Conservation (phyloP, 2,329 filamentous ascomycete genomes). For the Trichocomaceae sp. region DNA sequence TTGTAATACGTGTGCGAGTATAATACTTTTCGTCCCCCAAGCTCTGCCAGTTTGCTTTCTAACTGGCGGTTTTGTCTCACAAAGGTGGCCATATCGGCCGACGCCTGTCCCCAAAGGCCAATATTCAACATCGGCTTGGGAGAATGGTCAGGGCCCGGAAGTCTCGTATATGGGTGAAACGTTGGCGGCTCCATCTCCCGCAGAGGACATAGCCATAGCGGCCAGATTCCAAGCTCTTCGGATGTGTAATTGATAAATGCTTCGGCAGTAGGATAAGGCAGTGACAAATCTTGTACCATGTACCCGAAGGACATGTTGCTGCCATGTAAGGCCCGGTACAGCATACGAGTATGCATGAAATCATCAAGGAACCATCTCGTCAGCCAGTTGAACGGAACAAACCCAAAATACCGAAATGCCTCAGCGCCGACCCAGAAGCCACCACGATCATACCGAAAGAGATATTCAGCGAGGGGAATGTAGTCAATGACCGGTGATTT, state of each 20-base stretch:
- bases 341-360: slow-evolving; percentile 55
- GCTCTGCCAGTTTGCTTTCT: slow-evolving; percentile 60
- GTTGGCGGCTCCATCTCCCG: slow-evolving; percentile 15
- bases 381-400: slow-evolving; percentile 51
- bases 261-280: slow-evolving; percentile 48
- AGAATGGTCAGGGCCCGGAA: not conserved
- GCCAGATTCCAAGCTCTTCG: slow-evolving; percentile 43
- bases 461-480: slow-evolving; percentile 34
- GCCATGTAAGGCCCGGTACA: slow-evolving; percentile 59
- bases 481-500: slow-evolving; percentile 42
- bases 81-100: slow-evolving; percentile 50
- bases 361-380: slow-evolving; percentile 54
- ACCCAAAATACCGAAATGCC: slow-evolving; percentile 55
- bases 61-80: slow-evolving; percentile 62
- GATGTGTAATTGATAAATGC: slow-evolving; percentile 50
- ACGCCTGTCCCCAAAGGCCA: slow-evolving; percentile 71
- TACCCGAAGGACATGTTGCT: slow-evolving; percentile 50
- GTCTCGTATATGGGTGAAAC: slow-evolving; percentile 5
- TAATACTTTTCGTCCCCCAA: slow-evolving; percentile 77
- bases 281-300: slow-evolving; percentile 57
- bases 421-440: slow-evolving; percentile 59
- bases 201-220: slow-evolving; percentile 55
- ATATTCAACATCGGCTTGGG: slow-evolving; percentile 42
- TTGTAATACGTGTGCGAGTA: slow-evolving; percentile 81
- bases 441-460: slow-evolving; percentile 51